Conservation (phyloP, 2,329 filamentous ascomycete species). For the Lasiodiplodia hormozganensis region DNA sequence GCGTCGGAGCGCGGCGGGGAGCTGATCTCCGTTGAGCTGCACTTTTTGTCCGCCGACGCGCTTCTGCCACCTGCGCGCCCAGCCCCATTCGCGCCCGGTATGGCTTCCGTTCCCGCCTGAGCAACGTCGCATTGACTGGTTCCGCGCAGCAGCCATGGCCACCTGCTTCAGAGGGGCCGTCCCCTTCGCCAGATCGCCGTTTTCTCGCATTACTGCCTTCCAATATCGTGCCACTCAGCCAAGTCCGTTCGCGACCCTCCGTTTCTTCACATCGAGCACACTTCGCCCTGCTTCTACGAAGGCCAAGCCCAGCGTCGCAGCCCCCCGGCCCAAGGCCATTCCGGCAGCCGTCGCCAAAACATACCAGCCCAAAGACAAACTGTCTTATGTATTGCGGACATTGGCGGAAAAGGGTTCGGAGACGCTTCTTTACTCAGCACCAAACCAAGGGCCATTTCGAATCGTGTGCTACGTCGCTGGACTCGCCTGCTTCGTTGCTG, state of each 20-base stretch:
- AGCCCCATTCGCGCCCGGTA: slow-evolving; percentile 12
- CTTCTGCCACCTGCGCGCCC: slow-evolving; percentile 21
- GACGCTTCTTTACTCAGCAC: slow-evolving; percentile 13
- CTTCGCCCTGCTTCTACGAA: background rate
- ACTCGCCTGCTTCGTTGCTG: slow-evolving; percentile 14
- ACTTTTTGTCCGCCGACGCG: slow-evolving; percentile 14
- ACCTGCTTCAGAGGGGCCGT: slow-evolving; percentile 11
- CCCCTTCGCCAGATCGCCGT: background rate
- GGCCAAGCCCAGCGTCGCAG: background rate
- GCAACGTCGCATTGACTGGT: slow-evolving; percentile 7
- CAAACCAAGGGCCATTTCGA: slow-evolving; percentile 20
- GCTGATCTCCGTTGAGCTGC: slow-evolving; percentile 28
- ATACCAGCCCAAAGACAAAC: background rate
- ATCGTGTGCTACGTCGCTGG: slow-evolving; percentile 13
- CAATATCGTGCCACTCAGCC: slow-evolving; percentile 10
- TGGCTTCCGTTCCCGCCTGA: slow-evolving; percentile 3
- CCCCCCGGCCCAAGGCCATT: background rate
- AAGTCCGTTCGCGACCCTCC: background rate
- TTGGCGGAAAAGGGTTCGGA: background rate
- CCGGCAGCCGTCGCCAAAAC: background rate
- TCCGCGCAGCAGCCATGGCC: slow-evolving; percentile 14
- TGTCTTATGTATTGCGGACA: background rate
- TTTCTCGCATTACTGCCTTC: slow-evolving; percentile 9
- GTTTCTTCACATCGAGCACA: slow-evolving; percentile 11
- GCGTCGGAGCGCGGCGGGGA: slow-evolving; percentile 30